Evolutionary conservation across 2,329 filamentous ascomycete genomes (phyloP).

Genomic region (Hymenoscyphus fraxineus): DNA sequence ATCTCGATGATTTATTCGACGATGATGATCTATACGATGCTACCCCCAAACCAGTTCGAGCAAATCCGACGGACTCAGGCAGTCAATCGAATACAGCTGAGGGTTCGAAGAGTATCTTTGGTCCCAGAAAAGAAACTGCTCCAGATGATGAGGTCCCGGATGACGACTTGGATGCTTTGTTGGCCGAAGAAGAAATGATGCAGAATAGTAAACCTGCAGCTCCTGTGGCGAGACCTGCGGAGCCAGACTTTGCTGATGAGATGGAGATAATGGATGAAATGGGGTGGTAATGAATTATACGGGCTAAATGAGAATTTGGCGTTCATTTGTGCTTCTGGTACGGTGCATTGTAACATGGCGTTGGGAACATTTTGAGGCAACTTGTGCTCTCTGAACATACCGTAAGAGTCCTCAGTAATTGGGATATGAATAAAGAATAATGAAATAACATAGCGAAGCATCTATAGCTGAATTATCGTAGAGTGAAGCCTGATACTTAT

Average conservation of each 20-base stretch:
- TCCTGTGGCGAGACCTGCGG: slow-evolving; percentile 16
- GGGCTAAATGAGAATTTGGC: not conserved
- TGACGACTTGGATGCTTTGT: slow-evolving; percentile 36
- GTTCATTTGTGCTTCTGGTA: not conserved
- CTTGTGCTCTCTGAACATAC: not conserved
- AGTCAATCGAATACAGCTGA: slow-evolving; percentile 23
- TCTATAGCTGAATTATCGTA: not conserved
- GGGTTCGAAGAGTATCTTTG: slow-evolving; percentile 26
- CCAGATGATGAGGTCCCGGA: slow-evolving; percentile 37
- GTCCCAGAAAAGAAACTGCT: slow-evolving; percentile 17
- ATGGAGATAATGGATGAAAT: slow-evolving; percentile 38
- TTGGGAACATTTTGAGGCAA: not conserved
- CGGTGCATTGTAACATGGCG: not conserved
- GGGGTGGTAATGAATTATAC: not conserved
- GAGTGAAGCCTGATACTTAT: not conserved
- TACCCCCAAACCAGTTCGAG: slow-evolving; percentile 40
- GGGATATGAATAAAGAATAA: not conserved
- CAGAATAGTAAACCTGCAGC: slow-evolving; percentile 21
- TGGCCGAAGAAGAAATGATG: slow-evolving; percentile 31
- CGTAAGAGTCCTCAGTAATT: not conserved
- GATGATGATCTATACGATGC: slow-evolving; percentile 47
- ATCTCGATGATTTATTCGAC: not conserved
- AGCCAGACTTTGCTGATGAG: slow-evolving; percentile 44
- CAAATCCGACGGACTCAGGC: slow-evolving; percentile 21
- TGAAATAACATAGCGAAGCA: not conserved